A percentile compares a stretch with the other conserved stretches of the same genome.
Evolutionary conservation across 805 yeast species (phyloP).

Genomic region (Ogataea pini): DNA sequence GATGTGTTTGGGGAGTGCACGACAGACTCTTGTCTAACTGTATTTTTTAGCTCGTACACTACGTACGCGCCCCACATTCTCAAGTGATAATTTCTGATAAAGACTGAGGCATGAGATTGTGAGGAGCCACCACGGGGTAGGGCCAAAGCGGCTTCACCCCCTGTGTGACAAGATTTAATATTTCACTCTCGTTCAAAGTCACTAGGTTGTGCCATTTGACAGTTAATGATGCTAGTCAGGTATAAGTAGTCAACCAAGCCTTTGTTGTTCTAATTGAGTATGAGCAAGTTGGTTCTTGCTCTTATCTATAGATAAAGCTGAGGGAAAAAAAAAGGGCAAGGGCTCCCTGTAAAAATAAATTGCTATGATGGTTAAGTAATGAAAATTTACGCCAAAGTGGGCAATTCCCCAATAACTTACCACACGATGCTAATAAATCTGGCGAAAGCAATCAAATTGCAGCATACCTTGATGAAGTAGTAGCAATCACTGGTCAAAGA

Average conservation of each 20-base stretch:
- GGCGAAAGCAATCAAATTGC: not conserved
- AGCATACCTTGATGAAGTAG: too few species aligned
- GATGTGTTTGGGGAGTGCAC: conserved; percentile 4
- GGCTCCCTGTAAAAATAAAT: conserved; percentile 3
- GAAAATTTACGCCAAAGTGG: not conserved
- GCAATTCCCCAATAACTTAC: not conserved
- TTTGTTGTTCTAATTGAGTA: not conserved
- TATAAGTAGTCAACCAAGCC: not conserved
- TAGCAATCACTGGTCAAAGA: too few species aligned
- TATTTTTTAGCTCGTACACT: not conserved
- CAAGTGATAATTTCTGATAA: conserved; percentile 4
- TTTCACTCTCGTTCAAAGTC: not conserved
- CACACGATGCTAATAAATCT: not conserved
- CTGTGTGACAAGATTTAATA: not conserved
- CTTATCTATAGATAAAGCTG: conserved; percentile 10
- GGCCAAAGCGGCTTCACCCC: not conserved
- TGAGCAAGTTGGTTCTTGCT: not conserved
- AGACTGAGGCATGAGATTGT: conserved; percentile 3
- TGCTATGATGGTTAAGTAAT: not conserved
- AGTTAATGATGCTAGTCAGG: not conserved
- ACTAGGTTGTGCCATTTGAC: not conserved
- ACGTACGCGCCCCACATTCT: conserved; percentile 3
- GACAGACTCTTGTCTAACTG: conserved; percentile 9
- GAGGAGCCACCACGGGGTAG: not conserved
- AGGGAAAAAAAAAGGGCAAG: not conserved